Evolutionary conservation across 2,329 filamentous ascomycete genomes (phyloP).

Genomic region (Ophiostoma australiae): DNA sequence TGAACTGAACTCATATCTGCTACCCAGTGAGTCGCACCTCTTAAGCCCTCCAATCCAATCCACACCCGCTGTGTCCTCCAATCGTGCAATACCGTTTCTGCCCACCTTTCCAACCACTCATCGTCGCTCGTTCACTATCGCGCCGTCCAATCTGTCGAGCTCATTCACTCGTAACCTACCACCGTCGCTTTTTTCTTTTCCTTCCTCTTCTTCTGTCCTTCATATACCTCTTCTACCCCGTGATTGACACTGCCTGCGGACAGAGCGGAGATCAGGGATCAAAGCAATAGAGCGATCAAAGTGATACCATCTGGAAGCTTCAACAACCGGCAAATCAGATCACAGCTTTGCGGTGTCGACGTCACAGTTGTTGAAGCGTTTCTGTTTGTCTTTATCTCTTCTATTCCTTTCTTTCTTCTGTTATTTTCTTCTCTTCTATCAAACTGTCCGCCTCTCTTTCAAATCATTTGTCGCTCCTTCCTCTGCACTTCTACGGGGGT

Average conservation of each 20-base stretch:
- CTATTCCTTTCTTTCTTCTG: not conserved
- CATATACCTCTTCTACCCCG: conserved; percentile 40
- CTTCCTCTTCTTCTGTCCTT: not conserved
- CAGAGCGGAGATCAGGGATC: conserved; percentile 26
- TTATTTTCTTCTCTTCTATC: not conserved
- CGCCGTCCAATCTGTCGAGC: conserved; percentile 18
- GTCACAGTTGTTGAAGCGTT: not conserved
- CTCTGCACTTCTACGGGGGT: not conserved
- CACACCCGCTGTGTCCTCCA: conserved; percentile 13
- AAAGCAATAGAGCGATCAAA: conserved; percentile 6
- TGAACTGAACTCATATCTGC: not conserved
- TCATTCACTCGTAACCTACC: not conserved
- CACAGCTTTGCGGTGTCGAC: not conserved
- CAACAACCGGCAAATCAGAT: conserved; percentile 18
- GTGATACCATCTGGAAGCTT: not conserved
- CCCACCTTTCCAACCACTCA: conserved; percentile 17
- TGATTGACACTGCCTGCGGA: conserved; percentile 48
- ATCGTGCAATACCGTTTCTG: conserved; percentile 19
- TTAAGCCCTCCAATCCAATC: not conserved
- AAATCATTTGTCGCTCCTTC: not conserved
- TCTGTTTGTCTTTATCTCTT: not conserved
- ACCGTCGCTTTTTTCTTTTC: not conserved
- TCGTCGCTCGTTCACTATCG: not conserved
- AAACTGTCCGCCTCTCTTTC: not conserved
- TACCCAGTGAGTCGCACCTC: not conserved